phyloP scores from a whole-genome alignment of 2,329 filamentous ascomycete species.

The Cladosporium sp. region DNA sequence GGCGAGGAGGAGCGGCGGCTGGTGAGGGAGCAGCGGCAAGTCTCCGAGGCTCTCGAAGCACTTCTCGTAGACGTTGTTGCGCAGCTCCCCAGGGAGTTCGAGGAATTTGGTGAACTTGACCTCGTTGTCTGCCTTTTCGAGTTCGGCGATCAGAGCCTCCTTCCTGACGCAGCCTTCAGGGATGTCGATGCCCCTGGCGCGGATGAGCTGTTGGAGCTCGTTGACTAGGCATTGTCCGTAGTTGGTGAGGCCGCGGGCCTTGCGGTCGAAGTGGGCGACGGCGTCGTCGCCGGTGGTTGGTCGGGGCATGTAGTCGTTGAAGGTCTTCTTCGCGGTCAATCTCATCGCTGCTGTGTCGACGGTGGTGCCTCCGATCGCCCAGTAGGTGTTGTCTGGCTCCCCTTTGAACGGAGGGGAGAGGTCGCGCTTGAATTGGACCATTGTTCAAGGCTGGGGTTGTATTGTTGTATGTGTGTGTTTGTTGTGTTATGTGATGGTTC shows the following conservation, averaged over 20 bases:
- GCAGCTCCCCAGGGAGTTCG: neutral
- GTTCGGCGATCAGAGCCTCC: neutral
- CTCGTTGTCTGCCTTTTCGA: conserved; percentile 7
- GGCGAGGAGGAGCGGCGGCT: neutral
- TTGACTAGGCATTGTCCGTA: neutral
- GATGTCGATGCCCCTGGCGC: neutral
- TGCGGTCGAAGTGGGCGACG: neutral
- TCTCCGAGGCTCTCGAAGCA: neutral
- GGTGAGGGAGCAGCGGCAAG: neutral
- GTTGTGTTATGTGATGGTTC: neutral
- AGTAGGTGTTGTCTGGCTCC: conserved; percentile 10
- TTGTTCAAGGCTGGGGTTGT: neutral
- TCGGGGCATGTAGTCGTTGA: neutral
- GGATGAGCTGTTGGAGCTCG: neutral
- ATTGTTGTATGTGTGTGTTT: neutral
- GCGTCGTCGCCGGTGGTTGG: neutral
- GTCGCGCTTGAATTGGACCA: conserved; percentile 9
- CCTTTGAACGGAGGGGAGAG: neutral
- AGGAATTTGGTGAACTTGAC: neutral
- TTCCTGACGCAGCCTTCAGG: neutral
- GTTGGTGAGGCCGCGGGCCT: neutral
- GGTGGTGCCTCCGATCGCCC: neutral
- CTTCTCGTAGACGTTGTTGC: neutral
- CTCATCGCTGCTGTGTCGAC: neutral
- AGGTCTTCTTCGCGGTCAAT: neutral